phyloP scores from a whole-genome alignment of 2,329 filamentous ascomycete species.

The Aspergillus udagawae region DNA sequence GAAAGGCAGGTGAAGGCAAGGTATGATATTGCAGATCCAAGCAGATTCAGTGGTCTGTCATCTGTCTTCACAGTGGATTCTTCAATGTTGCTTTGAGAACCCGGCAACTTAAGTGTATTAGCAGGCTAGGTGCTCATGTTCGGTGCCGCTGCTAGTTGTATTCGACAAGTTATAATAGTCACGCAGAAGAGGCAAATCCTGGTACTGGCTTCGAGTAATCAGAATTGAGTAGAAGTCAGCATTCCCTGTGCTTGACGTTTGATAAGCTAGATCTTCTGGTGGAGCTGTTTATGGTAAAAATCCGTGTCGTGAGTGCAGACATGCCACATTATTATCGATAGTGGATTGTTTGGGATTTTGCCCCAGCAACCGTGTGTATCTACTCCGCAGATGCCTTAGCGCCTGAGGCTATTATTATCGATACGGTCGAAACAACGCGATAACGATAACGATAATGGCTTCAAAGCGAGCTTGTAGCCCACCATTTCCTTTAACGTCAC shows the following conservation, averaged over 20 bases:
- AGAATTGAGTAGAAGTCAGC: background rate
- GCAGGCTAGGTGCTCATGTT: background rate
- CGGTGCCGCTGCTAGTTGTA: background rate
- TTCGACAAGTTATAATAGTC: background rate
- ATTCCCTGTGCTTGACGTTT: background rate
- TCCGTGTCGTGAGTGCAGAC: slow-evolving; percentile 6
- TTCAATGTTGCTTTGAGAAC: background rate
- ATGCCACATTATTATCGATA: slow-evolving; percentile 21
- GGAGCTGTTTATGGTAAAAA: slow-evolving; percentile 9
- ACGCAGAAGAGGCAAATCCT: background rate
- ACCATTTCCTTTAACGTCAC: background rate
- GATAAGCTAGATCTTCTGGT: background rate
- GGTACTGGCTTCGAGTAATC: background rate
- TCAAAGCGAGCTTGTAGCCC: background rate
- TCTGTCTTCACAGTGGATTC: background rate
- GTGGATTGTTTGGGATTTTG: slow-evolving; percentile 22
- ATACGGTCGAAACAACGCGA: background rate
- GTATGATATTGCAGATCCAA: background rate
- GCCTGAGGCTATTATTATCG: background rate
- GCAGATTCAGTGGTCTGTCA: background rate
- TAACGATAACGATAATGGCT: too few species aligned
- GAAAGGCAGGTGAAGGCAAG: background rate
- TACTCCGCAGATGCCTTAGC: background rate
- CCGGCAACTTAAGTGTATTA: background rate
- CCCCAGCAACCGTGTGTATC: slow-evolving; percentile 19